Conservation (phyloP, 371 early-diverging fungal genomes). For the Mortierella sp. region DNA sequence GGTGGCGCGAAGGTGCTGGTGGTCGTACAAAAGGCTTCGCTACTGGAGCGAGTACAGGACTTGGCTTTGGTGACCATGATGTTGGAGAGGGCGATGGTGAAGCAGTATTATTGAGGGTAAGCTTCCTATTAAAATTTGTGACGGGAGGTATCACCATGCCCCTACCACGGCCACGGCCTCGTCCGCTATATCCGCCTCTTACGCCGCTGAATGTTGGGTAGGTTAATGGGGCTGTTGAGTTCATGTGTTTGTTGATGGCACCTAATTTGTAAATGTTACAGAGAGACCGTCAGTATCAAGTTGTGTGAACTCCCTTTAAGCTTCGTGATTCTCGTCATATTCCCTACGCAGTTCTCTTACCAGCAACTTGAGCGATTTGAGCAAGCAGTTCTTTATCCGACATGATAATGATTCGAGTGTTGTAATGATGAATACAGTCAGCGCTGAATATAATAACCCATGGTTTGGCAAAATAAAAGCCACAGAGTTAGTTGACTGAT, state of each 20-base stretch:
- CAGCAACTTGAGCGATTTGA: slow-evolving; percentile 53
- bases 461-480: no score
- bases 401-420: slow-evolving; percentile 21
- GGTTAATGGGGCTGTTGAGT: slow-evolving; percentile 10
- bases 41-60: not conserved
- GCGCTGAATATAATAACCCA: no score
- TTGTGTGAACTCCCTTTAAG: not conserved
- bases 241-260: slow-evolving; percentile 53
- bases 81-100: not conserved
- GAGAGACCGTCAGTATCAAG: not conserved
- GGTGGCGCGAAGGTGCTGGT: slow-evolving; percentile 32
- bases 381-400: slow-evolving; percentile 53
- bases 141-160: slow-evolving; percentile 4
- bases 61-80: not conserved
- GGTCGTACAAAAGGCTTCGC: slow-evolving; percentile 4
- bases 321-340: no score
- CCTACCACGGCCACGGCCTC: slow-evolving; percentile 36
- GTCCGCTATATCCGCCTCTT: slow-evolving; percentile 21
- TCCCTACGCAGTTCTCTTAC: slow-evolving; percentile 11
- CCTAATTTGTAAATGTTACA: slow-evolving; percentile 11
- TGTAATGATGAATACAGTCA: not conserved
- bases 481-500: no score
- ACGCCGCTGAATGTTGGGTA: not conserved
- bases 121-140: slow-evolving; percentile 25
- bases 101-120: slow-evolving; percentile 43